Base-by-base conservation (phyloP, 2,329 filamentous ascomycete species). In the Chaetoscypha palmicola region DNA sequence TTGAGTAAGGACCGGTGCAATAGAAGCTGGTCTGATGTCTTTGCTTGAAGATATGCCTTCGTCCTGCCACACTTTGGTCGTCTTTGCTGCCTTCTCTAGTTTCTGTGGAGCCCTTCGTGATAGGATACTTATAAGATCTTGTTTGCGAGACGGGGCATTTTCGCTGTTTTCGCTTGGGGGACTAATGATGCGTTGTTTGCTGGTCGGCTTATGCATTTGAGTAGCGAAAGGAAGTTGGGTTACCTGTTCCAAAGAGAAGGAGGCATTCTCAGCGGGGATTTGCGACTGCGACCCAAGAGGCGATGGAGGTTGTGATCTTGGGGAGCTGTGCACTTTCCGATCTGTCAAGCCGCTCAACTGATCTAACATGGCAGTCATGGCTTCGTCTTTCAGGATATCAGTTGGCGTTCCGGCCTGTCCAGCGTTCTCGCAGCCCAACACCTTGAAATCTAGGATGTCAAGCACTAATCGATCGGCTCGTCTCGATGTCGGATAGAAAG, bases 381-480 rank as follows among this genome's bases (percentile, higher is more conserved):
- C n/a, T 7, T 16, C n/a, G 8, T 42, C n/a, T 30, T 34, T 23
- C 16, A 45, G 21, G 10, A 62, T 49, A 31, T 50, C 30, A 2
- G 14, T 35, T 8, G 60, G 60, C 8, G 38, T 49, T 4, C 61
- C 60, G 50, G 61, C 59, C 2, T 47, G 38, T 3, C 46, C 44
- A 2, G 54, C 52, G 32, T 55, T 57, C 34, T 60, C 57, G 31
- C 54, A 53, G 3, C 60, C 61, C 33, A 52, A 24, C 17, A 50
- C 22, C n/a, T 52, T 49, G 39, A 60, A 59, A 4, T 53, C 38
- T 22, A 45, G 36, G 10, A 62, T 50, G 17, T 49, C 48, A 4
- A 64, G 44, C 9, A 47, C 43, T 24, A 62, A 36, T 14, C 32
- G 35, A 9, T 41, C 21, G 23, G 16, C 23, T 17, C 23, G 31